Percentiles rank a stretch among this genome's conserved stretches.
Evolutionary conservation across 805 yeast species (phyloP).

Genomic region (Cyberlindnera galapagoensis): DNA sequence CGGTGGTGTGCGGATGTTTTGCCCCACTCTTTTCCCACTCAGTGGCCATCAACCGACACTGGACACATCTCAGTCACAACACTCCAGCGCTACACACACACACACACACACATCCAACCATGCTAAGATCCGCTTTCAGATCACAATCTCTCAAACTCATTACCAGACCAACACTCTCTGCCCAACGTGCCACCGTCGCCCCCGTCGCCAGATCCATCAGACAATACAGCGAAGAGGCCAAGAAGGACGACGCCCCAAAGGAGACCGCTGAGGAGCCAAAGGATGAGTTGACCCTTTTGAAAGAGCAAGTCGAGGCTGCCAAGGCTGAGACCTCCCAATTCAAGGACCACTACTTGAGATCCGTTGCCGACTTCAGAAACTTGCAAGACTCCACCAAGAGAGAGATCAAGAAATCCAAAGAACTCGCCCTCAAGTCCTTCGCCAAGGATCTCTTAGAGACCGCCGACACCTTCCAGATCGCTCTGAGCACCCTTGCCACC

Average conservation of each 20-base stretch:
- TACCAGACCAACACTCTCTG: conserved; percentile 7
- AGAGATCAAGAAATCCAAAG: conserved; percentile 25
- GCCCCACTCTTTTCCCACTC: not conserved
- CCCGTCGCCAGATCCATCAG: conserved; percentile 11
- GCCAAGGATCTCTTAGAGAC: conserved; percentile 25
- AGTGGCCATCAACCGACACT: not conserved
- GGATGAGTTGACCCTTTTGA: conserved; percentile 18
- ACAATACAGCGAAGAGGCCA: conserved; percentile 24
- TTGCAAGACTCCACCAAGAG: conserved; percentile 25
- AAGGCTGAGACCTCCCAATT: conserved; percentile 23
- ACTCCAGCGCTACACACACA: too few relatives aligned
- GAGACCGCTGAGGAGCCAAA: conserved; percentile 15
- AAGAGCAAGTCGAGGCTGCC: conserved; percentile 17
- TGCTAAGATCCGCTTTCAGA: conserved; percentile 19
- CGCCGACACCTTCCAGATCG: conserved; percentile 26
- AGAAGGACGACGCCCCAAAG: conserved; percentile 14
- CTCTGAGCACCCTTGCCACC: conserved; percentile 20
- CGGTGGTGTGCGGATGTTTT: conserved; percentile 4
- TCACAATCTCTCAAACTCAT: conserved; percentile 4
- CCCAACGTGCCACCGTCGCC: conserved; percentile 6
- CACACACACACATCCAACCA: too few relatives aligned
- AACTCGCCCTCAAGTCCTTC: conserved; percentile 24
- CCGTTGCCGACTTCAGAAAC: conserved; percentile 26
- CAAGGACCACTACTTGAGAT: conserved; percentile 22
- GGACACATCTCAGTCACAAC: too few relatives aligned